Evolutionary conservation across 768 basidiomycete genomes (phyloP), one percentile per base, ranked within the genome.

Genomic region (Strobilomyces confusus): DNA sequence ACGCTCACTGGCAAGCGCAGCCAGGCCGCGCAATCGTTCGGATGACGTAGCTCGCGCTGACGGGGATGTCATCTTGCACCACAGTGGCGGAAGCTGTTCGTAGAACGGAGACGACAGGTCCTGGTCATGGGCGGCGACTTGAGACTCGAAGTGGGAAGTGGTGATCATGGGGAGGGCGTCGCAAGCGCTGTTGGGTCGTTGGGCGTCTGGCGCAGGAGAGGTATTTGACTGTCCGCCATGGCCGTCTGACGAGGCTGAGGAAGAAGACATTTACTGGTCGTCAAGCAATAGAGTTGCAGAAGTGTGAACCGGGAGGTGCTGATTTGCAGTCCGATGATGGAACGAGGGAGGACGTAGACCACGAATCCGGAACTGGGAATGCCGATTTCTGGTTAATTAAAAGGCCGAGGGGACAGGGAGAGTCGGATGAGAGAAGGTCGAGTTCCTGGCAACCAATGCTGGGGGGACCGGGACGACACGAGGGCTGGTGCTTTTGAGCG

Each of bases 251-350:
- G 54, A 47, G 45, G 43, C 69, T 30, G 55, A 58, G 58, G 65
- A 66, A 67, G 69, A 63, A 9, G 66, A 55, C 62, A 70, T 68
- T 59, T 62, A 62, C 58, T 71, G 68, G 68, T 71, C 23, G 66
- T 66, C 66, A 70, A 41, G 67, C 48, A 59, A 36, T 58, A 52
- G 63, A 58, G 54, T 55, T 60, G 65, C 58, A 66, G 57, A 58
- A 57, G 55, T 19, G 29, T 30, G 30, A 49, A 29, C 5, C 47
- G n/a, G 38, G 55, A 55, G 2, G 59, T 44, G 56, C 60, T 38
- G 68, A 69, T 71, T 68, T 69, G 68, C 68, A 70, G 48, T 30
- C 54, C 42, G 55, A 44, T 57, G 63, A 57, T 63, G 34, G 69
- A 62, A 57, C 44, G 45, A 44, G 23, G 44, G 49, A 49, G 57